Evolutionary conservation across 345 rosid species (phyloP).

Genomic region (Firmiana major): DNA sequence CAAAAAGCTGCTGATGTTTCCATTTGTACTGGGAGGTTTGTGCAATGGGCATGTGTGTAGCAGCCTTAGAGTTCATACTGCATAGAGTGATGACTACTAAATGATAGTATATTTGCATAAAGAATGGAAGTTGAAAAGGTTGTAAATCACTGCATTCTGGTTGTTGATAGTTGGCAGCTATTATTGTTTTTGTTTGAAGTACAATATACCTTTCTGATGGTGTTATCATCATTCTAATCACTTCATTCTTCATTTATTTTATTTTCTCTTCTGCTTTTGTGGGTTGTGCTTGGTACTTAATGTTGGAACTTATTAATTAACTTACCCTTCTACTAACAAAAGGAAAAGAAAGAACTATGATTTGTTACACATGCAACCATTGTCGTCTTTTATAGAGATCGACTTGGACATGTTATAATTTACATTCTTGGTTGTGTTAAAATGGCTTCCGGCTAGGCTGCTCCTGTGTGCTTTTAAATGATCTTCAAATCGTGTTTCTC

Average conservation of each 20-base stretch:
- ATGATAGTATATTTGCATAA: background rate
- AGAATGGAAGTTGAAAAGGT: slow-evolving; percentile 1
- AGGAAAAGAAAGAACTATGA: slow-evolving; percentile 21
- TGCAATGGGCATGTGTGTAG: slow-evolving; percentile 23
- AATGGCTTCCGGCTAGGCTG: slow-evolving; percentile 15
- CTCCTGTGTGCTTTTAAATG: background rate
- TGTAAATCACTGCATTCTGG: slow-evolving; percentile 10
- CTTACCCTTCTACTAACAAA: slow-evolving; percentile 2
- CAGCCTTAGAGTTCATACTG: slow-evolving; percentile 26
- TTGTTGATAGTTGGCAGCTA: slow-evolving; percentile 27
- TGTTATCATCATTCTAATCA: slow-evolving; percentile 19
- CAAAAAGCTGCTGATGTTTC: slow-evolving; percentile 30
- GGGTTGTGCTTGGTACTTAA: slow-evolving; percentile 13
- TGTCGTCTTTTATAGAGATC: slow-evolving; percentile 13
- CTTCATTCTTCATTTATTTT: slow-evolving; percentile 10
- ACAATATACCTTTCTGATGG: slow-evolving; percentile 32
- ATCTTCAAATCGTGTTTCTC: background rate
- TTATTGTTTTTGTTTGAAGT: slow-evolving; percentile 31
- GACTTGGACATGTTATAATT: slow-evolving; percentile 12
- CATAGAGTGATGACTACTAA: background rate
- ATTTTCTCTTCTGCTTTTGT: slow-evolving; percentile 3
- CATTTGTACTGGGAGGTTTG: slow-evolving; percentile 19
- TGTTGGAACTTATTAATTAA: slow-evolving; percentile 10
- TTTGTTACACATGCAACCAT: slow-evolving; percentile 16
- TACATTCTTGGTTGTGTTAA: slow-evolving; percentile 18